phyloP scores from a whole-genome alignment of 352 stramenopile genomes.

The Phytophthora citricola region DNA sequence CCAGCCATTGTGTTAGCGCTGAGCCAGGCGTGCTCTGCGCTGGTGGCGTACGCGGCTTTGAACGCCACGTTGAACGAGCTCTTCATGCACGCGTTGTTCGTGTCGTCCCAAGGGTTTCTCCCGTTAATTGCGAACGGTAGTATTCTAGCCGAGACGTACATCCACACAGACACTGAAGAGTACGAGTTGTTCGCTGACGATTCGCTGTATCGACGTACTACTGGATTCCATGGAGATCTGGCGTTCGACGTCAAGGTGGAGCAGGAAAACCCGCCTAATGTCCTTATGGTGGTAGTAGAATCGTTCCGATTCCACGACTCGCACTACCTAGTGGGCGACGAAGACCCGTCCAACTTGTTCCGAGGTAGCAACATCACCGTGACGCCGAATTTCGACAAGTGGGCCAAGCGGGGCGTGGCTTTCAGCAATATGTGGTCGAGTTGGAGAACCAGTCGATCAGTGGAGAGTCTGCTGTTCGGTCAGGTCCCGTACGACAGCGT shows the following conservation, averaged over 20 bases:
- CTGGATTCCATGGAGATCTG: conserved; percentile 48
- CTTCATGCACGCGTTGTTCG: conserved; percentile 25
- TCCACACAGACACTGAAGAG: conserved; percentile 46
- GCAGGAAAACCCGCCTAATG: conserved; percentile 47
- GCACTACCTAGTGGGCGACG: conserved; percentile 52
- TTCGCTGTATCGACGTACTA: conserved; percentile 49
- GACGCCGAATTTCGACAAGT: conserved; percentile 59
- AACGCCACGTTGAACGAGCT: conserved; percentile 42
- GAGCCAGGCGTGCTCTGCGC: conserved; percentile 14
- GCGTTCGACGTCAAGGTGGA: conserved; percentile 54
- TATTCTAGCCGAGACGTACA: conserved; percentile 31
- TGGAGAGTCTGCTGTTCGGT: conserved; percentile 62
- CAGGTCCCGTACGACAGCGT: conserved; percentile 57
- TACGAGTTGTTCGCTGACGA: conserved; percentile 49
- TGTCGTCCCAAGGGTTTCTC: conserved; percentile 29
- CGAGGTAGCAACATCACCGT: conserved; percentile 39
- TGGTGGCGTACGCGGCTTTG: conserved; percentile 29
- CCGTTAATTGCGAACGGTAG: conserved; percentile 19
- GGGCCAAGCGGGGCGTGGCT: conserved; percentile 50
- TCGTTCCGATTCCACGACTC: conserved; percentile 67
- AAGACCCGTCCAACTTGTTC: conserved; percentile 46
- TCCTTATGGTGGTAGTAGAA: conserved; percentile 57
- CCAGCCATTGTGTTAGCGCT: conserved; percentile 18
- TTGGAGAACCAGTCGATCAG: conserved; percentile 60
- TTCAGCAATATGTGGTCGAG: conserved; percentile 72